Evolutionary conservation across 345 rosid species (phyloP).

Genomic region (Euphorbia peplus): DNA sequence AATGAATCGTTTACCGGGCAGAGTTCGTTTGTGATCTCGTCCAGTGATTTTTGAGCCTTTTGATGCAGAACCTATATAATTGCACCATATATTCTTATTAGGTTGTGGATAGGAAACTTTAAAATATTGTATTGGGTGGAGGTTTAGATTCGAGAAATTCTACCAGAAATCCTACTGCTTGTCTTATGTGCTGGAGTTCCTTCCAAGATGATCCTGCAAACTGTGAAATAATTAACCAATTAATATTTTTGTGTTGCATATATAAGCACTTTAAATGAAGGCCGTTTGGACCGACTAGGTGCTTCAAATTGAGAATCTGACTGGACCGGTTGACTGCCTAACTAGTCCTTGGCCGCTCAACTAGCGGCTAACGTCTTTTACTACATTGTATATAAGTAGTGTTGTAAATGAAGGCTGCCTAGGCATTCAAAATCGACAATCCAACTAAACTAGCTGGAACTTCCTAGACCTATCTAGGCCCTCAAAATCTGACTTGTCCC

Average conservation of each 20-base stretch:
- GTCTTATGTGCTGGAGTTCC: constrained; percentile 60
- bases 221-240: constrained; percentile 17
- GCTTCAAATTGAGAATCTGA: no score
- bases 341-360: no score
- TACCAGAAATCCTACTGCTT: constrained; percentile 73
- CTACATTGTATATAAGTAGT: no score
- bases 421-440: no score
- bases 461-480: no score
- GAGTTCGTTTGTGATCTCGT: constrained; percentile 47
- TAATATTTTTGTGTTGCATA: not conserved
- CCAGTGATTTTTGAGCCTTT: constrained; percentile 48
- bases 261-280: no score
- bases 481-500: no score
- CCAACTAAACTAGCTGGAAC: no score
- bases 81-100: constrained; percentile 3
- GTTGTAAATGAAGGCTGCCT: no score
- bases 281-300: no score
- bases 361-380: no score
- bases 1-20: constrained; percentile 46
- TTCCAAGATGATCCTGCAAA: constrained; percentile 57
- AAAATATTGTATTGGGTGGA: not conserved
- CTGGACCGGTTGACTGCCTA: no score
- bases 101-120: constrained; percentile 3
- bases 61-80: constrained; percentile 52
- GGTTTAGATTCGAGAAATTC: constrained; percentile 19